Conservation (phyloP, 2,329 filamentous ascomycete species). For the Ceratocystis alfenasii region DNA sequence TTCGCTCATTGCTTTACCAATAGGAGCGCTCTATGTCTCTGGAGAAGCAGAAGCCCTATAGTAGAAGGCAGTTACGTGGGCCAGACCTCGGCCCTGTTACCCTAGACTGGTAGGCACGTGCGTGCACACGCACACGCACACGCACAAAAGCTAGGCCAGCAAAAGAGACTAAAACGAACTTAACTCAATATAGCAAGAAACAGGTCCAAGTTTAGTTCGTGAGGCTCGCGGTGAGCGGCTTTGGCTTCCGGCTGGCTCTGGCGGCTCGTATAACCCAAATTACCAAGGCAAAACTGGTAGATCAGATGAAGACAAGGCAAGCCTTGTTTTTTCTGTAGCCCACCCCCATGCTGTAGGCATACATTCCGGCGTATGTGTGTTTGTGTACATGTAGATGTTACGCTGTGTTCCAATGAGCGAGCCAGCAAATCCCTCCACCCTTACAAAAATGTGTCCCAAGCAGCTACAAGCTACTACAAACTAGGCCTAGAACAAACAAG, state of each 20-base stretch:
- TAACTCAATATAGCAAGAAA: not conserved
- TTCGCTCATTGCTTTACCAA: not conserved
- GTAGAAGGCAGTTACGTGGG: not conserved
- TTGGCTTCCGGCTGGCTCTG: not conserved
- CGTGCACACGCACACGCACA: not conserved
- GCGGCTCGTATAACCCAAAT: slow-evolving; percentile 4
- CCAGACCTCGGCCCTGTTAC: not conserved
- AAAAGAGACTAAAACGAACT: not conserved
- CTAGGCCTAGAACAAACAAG: too few relatives aligned
- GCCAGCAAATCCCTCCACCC: too few relatives aligned
- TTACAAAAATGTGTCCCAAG: too few relatives aligned
- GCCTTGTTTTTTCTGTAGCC: not conserved
- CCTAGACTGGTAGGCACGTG: not conserved
- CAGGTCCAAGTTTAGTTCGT: not conserved
- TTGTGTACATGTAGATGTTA: too few relatives aligned
- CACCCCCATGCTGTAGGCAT: not conserved
- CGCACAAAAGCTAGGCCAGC: not conserved
- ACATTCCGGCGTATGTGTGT: not conserved
- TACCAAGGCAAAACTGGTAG: slow-evolving; percentile 8
- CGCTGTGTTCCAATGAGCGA: too few relatives aligned
- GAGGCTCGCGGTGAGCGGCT: not conserved
- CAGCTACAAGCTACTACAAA: too few relatives aligned
- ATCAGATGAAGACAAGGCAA: slow-evolving; percentile 6
- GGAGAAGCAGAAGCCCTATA: too few relatives aligned
- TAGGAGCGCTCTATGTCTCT: not conserved